phyloP scores from a whole-genome alignment of 208 protist genomes.

The Acanthamoeba lenticulata region DNA sequence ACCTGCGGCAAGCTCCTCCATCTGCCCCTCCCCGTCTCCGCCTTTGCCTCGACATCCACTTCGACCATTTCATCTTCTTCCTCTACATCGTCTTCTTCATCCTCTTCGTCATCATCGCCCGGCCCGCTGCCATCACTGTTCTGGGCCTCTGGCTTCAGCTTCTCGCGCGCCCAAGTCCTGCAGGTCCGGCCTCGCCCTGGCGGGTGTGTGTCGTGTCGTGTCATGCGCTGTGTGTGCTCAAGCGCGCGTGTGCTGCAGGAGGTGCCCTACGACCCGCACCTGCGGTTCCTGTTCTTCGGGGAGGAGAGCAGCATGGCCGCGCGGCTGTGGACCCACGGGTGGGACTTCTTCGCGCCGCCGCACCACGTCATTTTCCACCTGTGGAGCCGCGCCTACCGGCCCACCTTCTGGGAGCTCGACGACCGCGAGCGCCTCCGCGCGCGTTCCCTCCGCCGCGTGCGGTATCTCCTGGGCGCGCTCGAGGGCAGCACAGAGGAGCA shows the following conservation, averaged over 20 bases:
- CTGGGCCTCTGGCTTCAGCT: slow-evolving; percentile 79
- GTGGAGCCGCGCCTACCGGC: slow-evolving; percentile 28
- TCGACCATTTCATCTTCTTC: too few relatives aligned
- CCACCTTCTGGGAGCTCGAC: slow-evolving; percentile 28
- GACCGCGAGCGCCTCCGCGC: not conserved
- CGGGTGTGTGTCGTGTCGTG: slow-evolving; percentile 34
- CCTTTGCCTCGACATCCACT: not conserved
- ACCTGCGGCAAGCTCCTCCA: slow-evolving; percentile 71
- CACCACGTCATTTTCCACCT: slow-evolving; percentile 89
- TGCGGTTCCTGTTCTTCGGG: slow-evolving; percentile 94
- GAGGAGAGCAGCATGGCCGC: slow-evolving; percentile 92
- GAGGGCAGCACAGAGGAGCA: not conserved
- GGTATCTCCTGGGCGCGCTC: not conserved
- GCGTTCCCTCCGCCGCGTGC: not conserved
- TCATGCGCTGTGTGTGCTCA: slow-evolving; percentile 70
- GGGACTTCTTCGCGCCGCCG: slow-evolving; percentile 90
- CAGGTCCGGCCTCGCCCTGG: not conserved
- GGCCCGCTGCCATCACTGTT: slow-evolving; percentile 70
- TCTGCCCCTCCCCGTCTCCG: not conserved
- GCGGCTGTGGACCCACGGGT: slow-evolving; percentile 93
- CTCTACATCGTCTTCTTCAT: too few relatives aligned
- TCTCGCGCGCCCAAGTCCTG: slow-evolving; percentile 44
- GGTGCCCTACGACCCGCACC: slow-evolving; percentile 94
- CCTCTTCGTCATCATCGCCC: too few relatives aligned
- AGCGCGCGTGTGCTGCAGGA: slow-evolving; percentile 73